Conservation (phyloP, 108 stramenopile genomes). For the Cylindrotheca fusiformis region DNA sequence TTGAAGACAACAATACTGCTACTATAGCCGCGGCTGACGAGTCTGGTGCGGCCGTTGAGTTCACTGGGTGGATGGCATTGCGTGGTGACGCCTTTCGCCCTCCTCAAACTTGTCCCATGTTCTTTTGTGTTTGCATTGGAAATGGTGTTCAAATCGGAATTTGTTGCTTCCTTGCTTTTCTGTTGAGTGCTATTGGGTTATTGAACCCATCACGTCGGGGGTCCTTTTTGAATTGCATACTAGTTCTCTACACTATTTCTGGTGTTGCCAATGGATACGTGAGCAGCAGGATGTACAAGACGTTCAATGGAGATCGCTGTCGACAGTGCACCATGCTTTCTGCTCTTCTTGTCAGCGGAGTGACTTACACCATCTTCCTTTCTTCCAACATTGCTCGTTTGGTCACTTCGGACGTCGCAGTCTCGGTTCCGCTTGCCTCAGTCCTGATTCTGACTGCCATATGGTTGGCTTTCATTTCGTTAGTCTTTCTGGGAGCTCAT, state of each 20-base stretch:
- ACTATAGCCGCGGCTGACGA: no score
- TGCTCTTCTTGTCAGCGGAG: conserved; percentile 68
- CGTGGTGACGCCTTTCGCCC: conserved; percentile 27
- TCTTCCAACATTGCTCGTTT: conserved; percentile 78
- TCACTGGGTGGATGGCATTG: neutral
- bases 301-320: conserved; percentile 79
- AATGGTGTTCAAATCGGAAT: no score
- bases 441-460: conserved; percentile 81
- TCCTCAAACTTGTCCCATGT: conserved; percentile 73
- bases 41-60: no score
- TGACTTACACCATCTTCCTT: conserved; percentile 53
- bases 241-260: conserved; percentile 71
- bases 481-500: conserved; percentile 90
- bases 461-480: conserved; percentile 91
- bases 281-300: conserved; percentile 73
- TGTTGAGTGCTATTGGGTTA: conserved; percentile 71
- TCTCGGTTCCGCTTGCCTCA: no score
- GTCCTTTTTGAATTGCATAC: conserved; percentile 58
- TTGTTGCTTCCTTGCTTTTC: conserved; percentile 44
- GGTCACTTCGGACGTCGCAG: no score
- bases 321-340: conserved; percentile 77
- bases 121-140: conserved; percentile 84
- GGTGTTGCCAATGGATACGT: conserved; percentile 67
- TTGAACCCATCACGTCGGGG: conserved; percentile 79
- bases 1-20: no score